Evolutionary conservation across 2,329 filamentous ascomycete species (phyloP).

Genomic region (Fusarium sp.): DNA sequence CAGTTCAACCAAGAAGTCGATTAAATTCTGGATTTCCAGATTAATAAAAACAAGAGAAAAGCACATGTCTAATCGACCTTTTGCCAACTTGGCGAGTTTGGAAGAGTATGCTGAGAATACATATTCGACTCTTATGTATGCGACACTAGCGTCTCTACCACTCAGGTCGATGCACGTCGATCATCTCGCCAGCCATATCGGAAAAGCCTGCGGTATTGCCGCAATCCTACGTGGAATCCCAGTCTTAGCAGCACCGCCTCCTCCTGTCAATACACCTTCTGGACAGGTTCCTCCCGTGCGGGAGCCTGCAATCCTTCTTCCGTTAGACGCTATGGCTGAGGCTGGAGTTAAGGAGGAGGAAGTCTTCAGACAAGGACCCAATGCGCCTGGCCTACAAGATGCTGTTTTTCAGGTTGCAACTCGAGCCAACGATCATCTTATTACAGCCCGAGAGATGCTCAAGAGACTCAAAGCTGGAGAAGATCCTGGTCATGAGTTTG

Average conservation of each 20-base stretch:
- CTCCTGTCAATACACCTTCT: slow-evolving; percentile 57
- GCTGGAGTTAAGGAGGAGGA: slow-evolving; percentile 86
- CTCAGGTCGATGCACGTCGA: slow-evolving; percentile 86
- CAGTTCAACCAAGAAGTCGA: slow-evolving; percentile 58
- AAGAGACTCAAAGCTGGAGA: slow-evolving; percentile 79
- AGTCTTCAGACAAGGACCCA: slow-evolving; percentile 81
- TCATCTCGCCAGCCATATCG: slow-evolving; percentile 93
- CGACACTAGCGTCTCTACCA: slow-evolving; percentile 82
- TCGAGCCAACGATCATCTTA: slow-evolving; percentile 92
- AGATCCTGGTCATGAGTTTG: slow-evolving; percentile 85
- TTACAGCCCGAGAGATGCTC: slow-evolving; percentile 93
- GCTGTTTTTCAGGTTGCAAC: slow-evolving; percentile 94
- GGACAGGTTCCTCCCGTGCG: slow-evolving; percentile 54
- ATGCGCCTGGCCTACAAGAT: slow-evolving; percentile 85
- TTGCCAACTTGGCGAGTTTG: slow-evolving; percentile 75
- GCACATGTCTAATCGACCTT: slow-evolving; percentile 85
- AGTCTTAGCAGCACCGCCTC: slow-evolving; percentile 79
- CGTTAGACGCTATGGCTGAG: slow-evolving; percentile 90
- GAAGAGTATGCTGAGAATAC: slow-evolving; percentile 95
- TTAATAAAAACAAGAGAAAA: slow-evolving; percentile 85
- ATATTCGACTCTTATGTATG: slow-evolving; percentile 91
- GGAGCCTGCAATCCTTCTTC: slow-evolving; percentile 75
- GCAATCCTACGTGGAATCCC: slow-evolving; percentile 89
- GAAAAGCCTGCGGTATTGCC: slow-evolving; percentile 90
- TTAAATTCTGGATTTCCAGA: slow-evolving; percentile 80